Base-by-base conservation (phyloP, 768 basidiomycete species). In the Suillus lakei region DNA sequence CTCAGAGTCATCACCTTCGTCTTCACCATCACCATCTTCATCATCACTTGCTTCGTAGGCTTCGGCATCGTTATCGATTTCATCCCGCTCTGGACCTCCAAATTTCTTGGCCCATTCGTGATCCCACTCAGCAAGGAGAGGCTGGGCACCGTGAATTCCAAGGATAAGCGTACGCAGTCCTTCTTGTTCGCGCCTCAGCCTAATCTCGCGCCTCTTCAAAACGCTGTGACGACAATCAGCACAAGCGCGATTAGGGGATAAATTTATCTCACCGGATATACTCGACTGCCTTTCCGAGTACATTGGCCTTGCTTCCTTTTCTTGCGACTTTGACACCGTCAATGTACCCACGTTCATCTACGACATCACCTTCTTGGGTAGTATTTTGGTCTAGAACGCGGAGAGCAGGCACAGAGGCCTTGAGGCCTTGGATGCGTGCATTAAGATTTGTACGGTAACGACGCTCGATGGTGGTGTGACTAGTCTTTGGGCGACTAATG, bases 321-420 rank as follows among this genome's bases (percentile, higher is more conserved):
- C 93, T 84, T 9, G 95, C 95, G 12, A 95, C 91, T 75, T 91
- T 92, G 73, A 96, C 92, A n/a, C 95, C 95, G 70, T 96, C 95
- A 3, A 95, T 90, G 69, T 90, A 95, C 4, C 95, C 95, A 4
- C 93, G 85, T 43, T 89, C 88, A 66, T 95, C 93, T n/a, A 92
- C 86, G 2, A 86, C 79, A 55, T 76, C 72, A 18, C 80, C 82
- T 4, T 84, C 82, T 38, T 51, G 72, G 66, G 85, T 83, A 60
- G 62, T 61, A 64, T 77, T 77, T 67, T 86, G 84, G 66, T 94
- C 92, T 5, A 94, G 81, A 21, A 92, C 88, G 5, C 93, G 90
- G 44, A 95, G 83, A 0, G 93, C 93, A 5, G 93, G 93, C 1
- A 95, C 92, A 15, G 93, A 88, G 72, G 88, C 86, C 66, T 91